Evolutionary conservation across 2,329 filamentous ascomycete genomes (phyloP).

Genomic region (Cordyceps cateniannulata): DNA sequence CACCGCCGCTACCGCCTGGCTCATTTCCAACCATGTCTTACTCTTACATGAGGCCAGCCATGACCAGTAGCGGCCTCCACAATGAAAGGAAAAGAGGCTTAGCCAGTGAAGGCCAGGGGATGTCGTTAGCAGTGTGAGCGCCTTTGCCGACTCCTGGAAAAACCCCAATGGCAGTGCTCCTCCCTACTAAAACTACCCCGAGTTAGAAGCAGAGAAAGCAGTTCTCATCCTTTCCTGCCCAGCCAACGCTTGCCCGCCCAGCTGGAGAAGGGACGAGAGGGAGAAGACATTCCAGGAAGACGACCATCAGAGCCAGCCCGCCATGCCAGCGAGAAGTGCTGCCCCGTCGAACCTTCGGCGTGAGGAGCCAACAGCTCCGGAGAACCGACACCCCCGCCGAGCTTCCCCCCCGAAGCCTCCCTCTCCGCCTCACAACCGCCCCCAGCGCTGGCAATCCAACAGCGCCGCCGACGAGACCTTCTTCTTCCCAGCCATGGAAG

Average conservation of each 20-base stretch:
- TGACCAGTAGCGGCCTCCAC: slow-evolving; percentile 5
- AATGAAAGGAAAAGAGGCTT: not conserved
- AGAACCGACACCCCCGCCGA: not conserved
- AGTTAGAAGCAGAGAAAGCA: not conserved
- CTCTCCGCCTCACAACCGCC: not conserved
- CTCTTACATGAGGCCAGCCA: not conserved
- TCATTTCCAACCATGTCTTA: slow-evolving; percentile 10
- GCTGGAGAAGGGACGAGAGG: not conserved
- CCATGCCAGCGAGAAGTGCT: not conserved
- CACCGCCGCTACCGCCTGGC: not conserved
- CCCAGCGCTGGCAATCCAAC: not conserved
- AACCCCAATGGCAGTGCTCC: not conserved
- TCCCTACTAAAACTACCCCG: not conserved
- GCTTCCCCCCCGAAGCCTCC: not conserved
- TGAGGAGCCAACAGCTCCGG: not conserved
- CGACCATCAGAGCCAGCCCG: not conserved
- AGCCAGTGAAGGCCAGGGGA: not conserved
- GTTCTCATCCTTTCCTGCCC: not conserved
- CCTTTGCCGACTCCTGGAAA: not conserved
- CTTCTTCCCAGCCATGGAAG: slow-evolving; percentile 7
- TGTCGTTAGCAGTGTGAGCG: not conserved
- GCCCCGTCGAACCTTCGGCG: not conserved
- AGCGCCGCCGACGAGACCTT: not conserved
- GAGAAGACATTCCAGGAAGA: not conserved
- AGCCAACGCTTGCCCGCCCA: not conserved